Base-by-base conservation (phyloP, 1,139 yeast genomes). In the Blastobotrys arbuscula region DNA sequence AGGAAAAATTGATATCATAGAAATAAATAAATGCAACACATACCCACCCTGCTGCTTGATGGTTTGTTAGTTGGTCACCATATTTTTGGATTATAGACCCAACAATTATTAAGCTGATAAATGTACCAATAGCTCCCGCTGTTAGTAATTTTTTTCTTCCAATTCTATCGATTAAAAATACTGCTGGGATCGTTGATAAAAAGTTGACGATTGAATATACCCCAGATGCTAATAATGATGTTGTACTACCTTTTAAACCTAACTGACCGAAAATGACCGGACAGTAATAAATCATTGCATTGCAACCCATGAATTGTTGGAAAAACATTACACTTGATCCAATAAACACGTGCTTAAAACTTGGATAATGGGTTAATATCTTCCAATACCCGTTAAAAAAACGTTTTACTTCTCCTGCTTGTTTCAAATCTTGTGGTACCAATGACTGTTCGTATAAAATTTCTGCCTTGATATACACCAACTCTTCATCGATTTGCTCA, bases 271-370 rank as follows among this genome's bases (percentile, higher is more conserved):
- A 81, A 69, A 81, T 80, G 6, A 20, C 18, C 20, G 87, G 81
- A 62, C 86, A 85, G 56, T 72, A 81, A 69, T 80, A 81, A 65
- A 80, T 77, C 55, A 82, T 76, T 60, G 82, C 82, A 68, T 82
- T 82, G 53, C 81, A 73, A 73, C 87, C 88, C 51, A 86, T 80
- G 70, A 81, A 76, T 68, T 82, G 87, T 67, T 82, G 87, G 73
- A 81, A 77, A 59, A 79, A 76, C 67, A 74, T 71, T 55, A 74
- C 74, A 46, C 73, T 55, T 42, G 70, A 67, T 42, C 76, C 70
- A 59, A 75, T 74, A 54, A 72, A 72, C 49, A 71, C 70, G 49
- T 74, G 67, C 57, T 72, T 68, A 60, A 76, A 74, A 49, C 73
- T 73, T 57, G 77, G 57, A 12, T 16, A 12, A 15, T 21, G 19